Percentiles rank a stretch among this genome's conserved stretches.
phyloP scores from a whole-genome alignment of 2,329 filamentous ascomycete genomes.

The Leptographium lundbergii region DNA sequence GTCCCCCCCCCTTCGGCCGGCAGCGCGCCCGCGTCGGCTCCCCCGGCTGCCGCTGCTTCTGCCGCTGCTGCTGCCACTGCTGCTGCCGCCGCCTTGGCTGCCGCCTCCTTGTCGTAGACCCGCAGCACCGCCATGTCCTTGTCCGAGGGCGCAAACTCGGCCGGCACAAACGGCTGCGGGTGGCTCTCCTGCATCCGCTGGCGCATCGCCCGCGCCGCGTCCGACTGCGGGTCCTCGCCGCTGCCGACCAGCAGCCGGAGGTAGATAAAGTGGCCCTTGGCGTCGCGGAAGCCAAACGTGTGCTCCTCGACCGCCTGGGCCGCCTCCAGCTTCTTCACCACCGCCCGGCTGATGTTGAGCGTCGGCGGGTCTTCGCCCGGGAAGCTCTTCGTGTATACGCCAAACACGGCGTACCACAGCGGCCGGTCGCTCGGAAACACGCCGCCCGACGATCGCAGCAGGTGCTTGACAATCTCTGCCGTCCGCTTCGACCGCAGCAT shows the following conservation, averaged over 20 bases:
- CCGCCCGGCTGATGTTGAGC: constrained; percentile 24
- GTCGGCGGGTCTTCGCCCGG: constrained; percentile 26
- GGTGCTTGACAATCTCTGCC: constrained; percentile 27
- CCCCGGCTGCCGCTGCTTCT: too few relatives aligned
- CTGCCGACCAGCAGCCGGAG: constrained; percentile 29
- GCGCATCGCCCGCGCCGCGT: constrained; percentile 27
- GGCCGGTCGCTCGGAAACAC: constrained; percentile 38
- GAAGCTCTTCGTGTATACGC: constrained; percentile 31
- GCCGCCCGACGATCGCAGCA: constrained; percentile 28
- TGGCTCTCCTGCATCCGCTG: constrained; percentile 33
- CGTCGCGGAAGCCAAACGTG: constrained; percentile 30
- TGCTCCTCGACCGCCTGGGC: constrained; percentile 24
- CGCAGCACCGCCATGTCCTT: constrained; percentile 22
- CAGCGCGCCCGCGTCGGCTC: too few relatives aligned
- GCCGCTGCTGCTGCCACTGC: neutral
- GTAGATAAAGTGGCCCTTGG: constrained; percentile 28
- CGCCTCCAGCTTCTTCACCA: constrained; percentile 26
- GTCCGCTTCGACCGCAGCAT: constrained; percentile 18
- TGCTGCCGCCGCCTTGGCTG: constrained; percentile 6
- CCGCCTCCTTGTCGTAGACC: constrained; percentile 10
- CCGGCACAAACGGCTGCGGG: constrained; percentile 30
- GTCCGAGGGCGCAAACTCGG: constrained; percentile 22
- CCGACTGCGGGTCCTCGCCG: constrained; percentile 17
- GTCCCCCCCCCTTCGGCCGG: too few relatives aligned
- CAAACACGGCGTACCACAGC: constrained; percentile 34